Base-by-base conservation (phyloP, 345 rosid species). In the Eucalyptus urophylla region DNA sequence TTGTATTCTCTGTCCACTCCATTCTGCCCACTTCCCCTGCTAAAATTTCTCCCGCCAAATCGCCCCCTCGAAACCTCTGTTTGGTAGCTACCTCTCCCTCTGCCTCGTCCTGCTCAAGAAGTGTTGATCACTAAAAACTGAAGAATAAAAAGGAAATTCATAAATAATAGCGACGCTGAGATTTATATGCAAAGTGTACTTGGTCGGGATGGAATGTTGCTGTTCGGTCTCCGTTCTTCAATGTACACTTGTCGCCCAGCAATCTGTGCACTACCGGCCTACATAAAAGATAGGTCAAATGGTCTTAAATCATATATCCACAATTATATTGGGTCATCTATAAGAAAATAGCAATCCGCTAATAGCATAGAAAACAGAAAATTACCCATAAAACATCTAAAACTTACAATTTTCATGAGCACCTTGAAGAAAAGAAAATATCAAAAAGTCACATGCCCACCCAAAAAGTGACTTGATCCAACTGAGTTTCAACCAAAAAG, bases 221-320 rank as follows among this genome's bases (percentile, higher is more conserved):
- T 94, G 88, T 94, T 95, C 15, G 93, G 94, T 92, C 96, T 96
- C 69, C 97, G 94, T 87, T 94, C 97, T 90, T 96, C 98, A 62
- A 96, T 94, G 90, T 93, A 93, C 29, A 95, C 97, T 65, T 92
- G 95, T 88, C 93, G 93, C 86, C 95, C 97, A 27, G 94, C 94
- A 69, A 95, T 95, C 87, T 89, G 90, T 72, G 94, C 94, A 86
- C 88, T 91, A n/a, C 94, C 94, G 2, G 92, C 95, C 98, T 96
- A 53, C 87, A 90, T 25, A 90, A 87, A 76, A 47, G 21, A 67
- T 69, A 80, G 6, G 43, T 21, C 45, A 53, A 31, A 50, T 50
- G n/a, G n/a, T 43, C 37, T 43, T 25, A 86, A 33, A 17, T 50
- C 87, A 86, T 17, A 53, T n/a, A 8, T 86, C 67, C 87, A 50